Conservation (phyloP, 306 rosid species). For the Vigna unguiculata region DNA sequence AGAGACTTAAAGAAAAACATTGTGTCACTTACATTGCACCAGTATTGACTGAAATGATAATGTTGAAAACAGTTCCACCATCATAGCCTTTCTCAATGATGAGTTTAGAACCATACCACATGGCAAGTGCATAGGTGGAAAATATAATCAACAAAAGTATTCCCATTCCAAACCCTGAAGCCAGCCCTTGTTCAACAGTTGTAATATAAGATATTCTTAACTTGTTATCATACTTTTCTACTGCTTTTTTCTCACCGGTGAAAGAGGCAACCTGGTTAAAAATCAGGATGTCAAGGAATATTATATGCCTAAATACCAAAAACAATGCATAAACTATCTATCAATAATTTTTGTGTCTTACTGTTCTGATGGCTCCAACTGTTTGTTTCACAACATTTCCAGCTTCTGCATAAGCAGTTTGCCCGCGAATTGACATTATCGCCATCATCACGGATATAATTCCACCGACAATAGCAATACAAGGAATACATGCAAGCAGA, state of each 20-base stretch:
- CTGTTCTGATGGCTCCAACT: conserved; percentile 86
- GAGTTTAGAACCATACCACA: conserved; percentile 87
- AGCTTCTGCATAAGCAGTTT: conserved; percentile 91
- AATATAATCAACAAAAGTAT: conserved; percentile 51
- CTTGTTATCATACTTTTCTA: conserved; percentile 68
- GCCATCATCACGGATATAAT: conserved; percentile 48
- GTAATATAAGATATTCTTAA: conserved; percentile 62
- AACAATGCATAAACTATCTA: background rate
- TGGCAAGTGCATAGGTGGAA: conserved; percentile 79
- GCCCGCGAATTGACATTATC: conserved; percentile 80
- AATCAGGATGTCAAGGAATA: conserved; percentile 31
- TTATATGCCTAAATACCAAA: conserved; percentile 2
- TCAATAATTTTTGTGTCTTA: conserved; percentile 43
- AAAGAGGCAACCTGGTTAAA: conserved; percentile 83
- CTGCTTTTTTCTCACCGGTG: conserved; percentile 81
- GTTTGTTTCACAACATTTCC: conserved; percentile 87
- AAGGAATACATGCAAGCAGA: conserved; percentile 69
- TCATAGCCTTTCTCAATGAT: conserved; percentile 67
- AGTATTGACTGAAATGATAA: conserved; percentile 71
- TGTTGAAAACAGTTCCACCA: conserved; percentile 76
- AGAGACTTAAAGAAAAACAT: background rate
- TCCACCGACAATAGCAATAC: conserved; percentile 61
- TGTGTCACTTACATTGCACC: conserved; percentile 81
- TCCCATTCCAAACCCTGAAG: conserved; percentile 75
- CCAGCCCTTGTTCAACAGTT: conserved; percentile 71